Base-by-base conservation (phyloP, 495 filamentous ascomycete species). In the Podospora fimiseda region DNA sequence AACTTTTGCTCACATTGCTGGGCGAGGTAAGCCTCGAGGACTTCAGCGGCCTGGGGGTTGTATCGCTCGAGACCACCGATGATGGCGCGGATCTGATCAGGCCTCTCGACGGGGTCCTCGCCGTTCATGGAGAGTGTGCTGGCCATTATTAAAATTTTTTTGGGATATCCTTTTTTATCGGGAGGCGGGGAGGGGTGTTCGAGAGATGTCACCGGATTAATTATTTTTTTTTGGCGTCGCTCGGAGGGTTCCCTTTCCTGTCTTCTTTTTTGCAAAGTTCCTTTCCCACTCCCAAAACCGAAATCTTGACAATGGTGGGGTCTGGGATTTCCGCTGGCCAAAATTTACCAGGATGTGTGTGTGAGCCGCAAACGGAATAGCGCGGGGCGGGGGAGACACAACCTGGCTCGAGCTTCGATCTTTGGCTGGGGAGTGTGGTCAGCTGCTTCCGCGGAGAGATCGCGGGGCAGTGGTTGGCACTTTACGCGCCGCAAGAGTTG, bases 1-100 rank as follows among this genome's bases (percentile, higher is more conserved):
- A 87, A 89, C 71, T 85, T 80, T 70, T 88, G 84, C 72, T 97
- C 94, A 77, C 94, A 99, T 76, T 99, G 94, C 68, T 89, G 85
- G 59, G 79, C 76, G 37, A 99, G 86, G 67, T 99, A 97, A 65
- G 92, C 88, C 76, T 97, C 91, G 77, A 99, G 92, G 49, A 91
- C 79, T 30, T 80, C 79, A 46, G 93, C 95, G 19, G 92, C 95
- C 72, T 99, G 93, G 39, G 94, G 94, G 72, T 99, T 99, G 76
- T 99, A 99, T 56, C 94, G 80, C 74, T 99, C 93, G 55, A 99
- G 87, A 52, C 94, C 90, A 74, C 86, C 87, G 60, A 99, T 86
- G 60, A 97, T 95, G 69, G 72, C 79, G 67, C 88, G 87, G 70
- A 99, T 94, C 67, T 91, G 80, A 59, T 89, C 87, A 49, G 94